Base-by-base conservation (phyloP, 169 alveolate species). In the Plasmodium coatneyi region DNA sequence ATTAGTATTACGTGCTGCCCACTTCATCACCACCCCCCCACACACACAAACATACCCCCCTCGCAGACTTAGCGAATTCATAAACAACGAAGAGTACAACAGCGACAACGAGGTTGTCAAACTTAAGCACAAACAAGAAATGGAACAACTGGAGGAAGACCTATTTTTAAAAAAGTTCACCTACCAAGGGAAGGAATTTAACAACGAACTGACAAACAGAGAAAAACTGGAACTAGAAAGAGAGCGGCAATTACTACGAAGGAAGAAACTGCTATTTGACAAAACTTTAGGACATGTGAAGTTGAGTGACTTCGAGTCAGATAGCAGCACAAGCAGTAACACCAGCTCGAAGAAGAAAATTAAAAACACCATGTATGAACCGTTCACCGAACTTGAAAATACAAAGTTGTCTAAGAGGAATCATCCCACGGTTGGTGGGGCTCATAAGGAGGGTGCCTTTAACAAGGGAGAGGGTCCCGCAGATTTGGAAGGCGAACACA, bases 111-210 rank as follows among this genome's bases (percentile, higher is more conserved):
- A 91, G 12, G 36, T 71, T 28, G 79, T 91, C 25, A 91, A 91
- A 41, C 78, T 91, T 46, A 91, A 81, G 74, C 92, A 91, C 70
- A 43, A 39, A 3, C 81, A 91, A n/a, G 95, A 91, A 91, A 91
- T 91, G 95, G 95, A 91, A 91, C 81, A 91, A 81, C 43, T 91
- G 76, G 95, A 91, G 56, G 95, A 91, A 43, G 92, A 91, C 39
- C 32, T 81, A 16, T 91, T 91, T 81, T 39, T 80, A 32, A 91
- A 91, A 54, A 91, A 91, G 56, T 91, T 91, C 82, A 91, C 95
- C 12, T 91, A 81, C 74, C 80, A 80, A 60, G 92, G 92, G 71
- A 91, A 91, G 79, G 84, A 81, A 81, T 80, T 81, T 91, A 78
- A 91, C 30, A 49, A 80, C 10, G 92, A 91, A 71, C 82, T 91